Percentiles rank a stretch among this genome's conserved stretches.
phyloP scores from a whole-genome alignment of 1,284 basidiomycete species.

The Apiotrichum sp. region DNA sequence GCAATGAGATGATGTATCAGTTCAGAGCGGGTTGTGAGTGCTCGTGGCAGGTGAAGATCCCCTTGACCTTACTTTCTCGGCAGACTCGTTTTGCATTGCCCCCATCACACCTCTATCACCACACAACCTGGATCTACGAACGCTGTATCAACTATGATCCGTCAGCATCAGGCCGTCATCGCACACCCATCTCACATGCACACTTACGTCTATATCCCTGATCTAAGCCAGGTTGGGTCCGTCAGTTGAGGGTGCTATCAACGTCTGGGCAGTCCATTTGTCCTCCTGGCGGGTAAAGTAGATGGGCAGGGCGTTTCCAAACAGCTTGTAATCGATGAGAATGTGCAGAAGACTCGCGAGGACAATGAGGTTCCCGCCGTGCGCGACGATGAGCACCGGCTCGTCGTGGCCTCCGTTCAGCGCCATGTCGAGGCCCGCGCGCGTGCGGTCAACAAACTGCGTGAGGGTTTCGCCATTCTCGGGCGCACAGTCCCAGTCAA shows the following conservation, averaged over 20 bases:
- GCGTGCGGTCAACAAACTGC: constrained; percentile 10
- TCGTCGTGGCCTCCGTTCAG: constrained; percentile 23
- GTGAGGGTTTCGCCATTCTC: constrained; percentile 8
- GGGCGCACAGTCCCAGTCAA: constrained; percentile 15
- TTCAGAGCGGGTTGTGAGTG: too few species aligned
- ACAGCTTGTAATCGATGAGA: not conserved
- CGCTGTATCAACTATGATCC: too few species aligned
- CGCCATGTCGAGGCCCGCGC: constrained; percentile 15
- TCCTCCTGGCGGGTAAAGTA: constrained; percentile 6
- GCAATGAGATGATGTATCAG: too few species aligned
- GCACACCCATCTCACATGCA: too few species aligned
- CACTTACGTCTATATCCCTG: too few species aligned
- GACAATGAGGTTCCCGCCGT: constrained; percentile 11
- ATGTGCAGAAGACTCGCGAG: constrained; percentile 1
- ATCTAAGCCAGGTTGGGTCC: constrained; percentile 3
- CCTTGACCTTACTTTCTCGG: too few species aligned
- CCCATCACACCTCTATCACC: too few species aligned
- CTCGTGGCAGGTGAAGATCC: too few species aligned
- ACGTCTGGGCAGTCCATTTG: constrained; percentile 1
- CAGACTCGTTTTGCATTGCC: too few species aligned
- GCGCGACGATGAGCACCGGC: constrained; percentile 23
- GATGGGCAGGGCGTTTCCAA: constrained; percentile 11
- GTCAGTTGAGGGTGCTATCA: not conserved
- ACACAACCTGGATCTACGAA: too few species aligned
- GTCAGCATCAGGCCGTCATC: too few species aligned